phyloP scores from a whole-genome alignment of 495 filamentous ascomycete genomes.

The Parathielavia hyrcaniae region DNA sequence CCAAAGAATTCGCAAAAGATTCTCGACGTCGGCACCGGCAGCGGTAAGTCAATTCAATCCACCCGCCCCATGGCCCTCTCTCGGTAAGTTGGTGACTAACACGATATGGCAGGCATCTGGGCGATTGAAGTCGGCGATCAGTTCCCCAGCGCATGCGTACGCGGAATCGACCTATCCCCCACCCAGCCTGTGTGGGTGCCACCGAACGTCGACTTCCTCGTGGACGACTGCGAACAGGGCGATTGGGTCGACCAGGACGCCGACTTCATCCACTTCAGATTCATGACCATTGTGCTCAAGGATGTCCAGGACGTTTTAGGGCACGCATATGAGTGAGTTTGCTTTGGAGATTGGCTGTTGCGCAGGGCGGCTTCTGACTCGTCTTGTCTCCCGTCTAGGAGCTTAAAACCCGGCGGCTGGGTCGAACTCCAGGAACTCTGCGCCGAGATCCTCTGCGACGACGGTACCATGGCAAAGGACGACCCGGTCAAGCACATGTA shows the following conservation, averaged over 20 bases:
- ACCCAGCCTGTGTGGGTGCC: constrained; percentile 42
- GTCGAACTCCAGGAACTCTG: constrained; percentile 42
- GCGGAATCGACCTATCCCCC: constrained; percentile 33
- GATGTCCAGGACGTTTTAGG: constrained; percentile 39
- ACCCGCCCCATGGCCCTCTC: too few species aligned
- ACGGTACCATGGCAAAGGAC: constrained; percentile 33
- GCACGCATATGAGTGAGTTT: constrained; percentile 34
- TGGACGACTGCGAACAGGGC: constrained; percentile 42
- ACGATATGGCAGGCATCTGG: constrained; percentile 37
- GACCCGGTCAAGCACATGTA: constrained; percentile 36
- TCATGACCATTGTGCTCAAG: constrained; percentile 42
- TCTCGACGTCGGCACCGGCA: constrained; percentile 51
- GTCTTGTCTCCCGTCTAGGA: too few species aligned
- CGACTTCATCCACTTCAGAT: constrained; percentile 41
- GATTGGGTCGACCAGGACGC: constrained; percentile 37
- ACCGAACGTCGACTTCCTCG: constrained; percentile 38
- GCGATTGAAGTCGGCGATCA: constrained; percentile 42
- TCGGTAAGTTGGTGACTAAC: too few species aligned
- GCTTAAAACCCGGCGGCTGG: constrained; percentile 38
- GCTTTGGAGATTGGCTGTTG: neutral
- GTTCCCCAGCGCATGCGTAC: constrained; percentile 37
- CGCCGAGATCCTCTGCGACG: constrained; percentile 36
- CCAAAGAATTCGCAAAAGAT: constrained; percentile 37
- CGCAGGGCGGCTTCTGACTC: too few species aligned
- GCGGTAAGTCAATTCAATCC: constrained; percentile 33